Evolutionary conservation across 2,329 filamentous ascomycete species (phyloP), one percentile per base, ranked within the genome.

Genomic region (Aspergillus sp.): DNA sequence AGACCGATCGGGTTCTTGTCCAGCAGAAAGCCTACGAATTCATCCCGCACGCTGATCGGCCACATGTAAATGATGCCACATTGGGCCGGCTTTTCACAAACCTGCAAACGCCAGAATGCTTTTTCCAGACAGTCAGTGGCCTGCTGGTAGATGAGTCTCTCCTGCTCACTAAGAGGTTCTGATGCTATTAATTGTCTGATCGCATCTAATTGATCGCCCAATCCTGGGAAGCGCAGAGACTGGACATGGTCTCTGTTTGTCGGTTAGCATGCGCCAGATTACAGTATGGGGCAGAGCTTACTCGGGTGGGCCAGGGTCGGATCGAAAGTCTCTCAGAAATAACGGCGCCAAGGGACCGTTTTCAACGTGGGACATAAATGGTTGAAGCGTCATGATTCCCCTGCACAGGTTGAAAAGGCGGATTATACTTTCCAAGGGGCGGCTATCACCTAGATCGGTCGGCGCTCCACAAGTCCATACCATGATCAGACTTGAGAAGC

Each of bases 401-500:
- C 57, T 48, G 30, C 60, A 62, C 12, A 62, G 25, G 4, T 47
- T 51, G 15, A 62, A 51, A 6, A 62, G 47, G 12, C 59, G 41
- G 15, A 59, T 8, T 2, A 57, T 49, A 19, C 43, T 56, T 8
- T 59, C 52, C 5, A 62, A 53, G 1, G 53, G 39, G n/a, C 36
- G 30, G n/a, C 36, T 28, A n/a, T 30, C 36, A 5, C 25, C 51
- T 1, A 28, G 15, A 5, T 57, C 48, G 13, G 53, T 36, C 15
- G 57, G 60, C 2, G 58, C 52, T 5, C 48, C 60, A 10, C 30
- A 60, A 23, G 59, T 60, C 17, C 55, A 62, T 12, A 62, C 32
- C 57, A 62, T 62, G 17, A 62, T 54, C 2, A 62, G 19, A 23
- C 60, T 57, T 2, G 52, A 62, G 36, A 60, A 62, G 17, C 15